Base-by-base conservation (phyloP, 2,329 filamentous ascomycete genomes). In the Periconia digitata region DNA sequence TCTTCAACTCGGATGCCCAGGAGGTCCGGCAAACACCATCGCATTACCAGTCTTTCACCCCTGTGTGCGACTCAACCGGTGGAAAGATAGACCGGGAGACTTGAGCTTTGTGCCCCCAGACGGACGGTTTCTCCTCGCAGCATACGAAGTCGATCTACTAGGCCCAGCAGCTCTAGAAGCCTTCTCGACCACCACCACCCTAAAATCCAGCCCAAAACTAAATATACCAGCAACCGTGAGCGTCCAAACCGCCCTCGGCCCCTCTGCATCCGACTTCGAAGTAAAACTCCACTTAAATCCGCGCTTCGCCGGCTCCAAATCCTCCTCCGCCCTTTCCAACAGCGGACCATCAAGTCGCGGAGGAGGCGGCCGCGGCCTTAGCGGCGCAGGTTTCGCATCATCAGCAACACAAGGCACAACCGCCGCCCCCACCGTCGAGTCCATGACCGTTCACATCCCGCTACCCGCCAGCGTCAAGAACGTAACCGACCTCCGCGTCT, bases 51-150 rank as follows among this genome's bases (percentile, higher is more conserved):
- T 96, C 0, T 99, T 99, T 61, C 94, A 99, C 68, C 94, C 94
- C 0, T 97, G 94, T 63, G 94, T 99, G 8, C 82, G 94, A 16
- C 76, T 99, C 3, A 87, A 87, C n/a, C 82, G 85, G 54, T 99
- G 94, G 94, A 86, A 86, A 60, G 90, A 95, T 60, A 83, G 84
- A 46, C 90, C 92, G 0, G 94, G 94, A 3, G 89, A 96, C 56
- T 77, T 99, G n/a, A 95, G 90, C 66, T 99, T 99, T 64, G 84
- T 99, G 12, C 94, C 94, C 2, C 94, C 94, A 0, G 94, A 99
- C 69, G 94, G 94, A 24, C 84, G 90, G 37, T 99, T 97, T 69
- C 88, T 96, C 35, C 79, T 99, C 16, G 92, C 91, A 24, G 92
- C 91, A 18, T 99, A 99, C 66, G 92, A 96, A 70, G 90, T 95